These are phyloP conservation scores for Macrophomina tecta DNA, from an alignment of 2,329 filamentous ascomycete species.

Conservation along the genomic window DNA sequence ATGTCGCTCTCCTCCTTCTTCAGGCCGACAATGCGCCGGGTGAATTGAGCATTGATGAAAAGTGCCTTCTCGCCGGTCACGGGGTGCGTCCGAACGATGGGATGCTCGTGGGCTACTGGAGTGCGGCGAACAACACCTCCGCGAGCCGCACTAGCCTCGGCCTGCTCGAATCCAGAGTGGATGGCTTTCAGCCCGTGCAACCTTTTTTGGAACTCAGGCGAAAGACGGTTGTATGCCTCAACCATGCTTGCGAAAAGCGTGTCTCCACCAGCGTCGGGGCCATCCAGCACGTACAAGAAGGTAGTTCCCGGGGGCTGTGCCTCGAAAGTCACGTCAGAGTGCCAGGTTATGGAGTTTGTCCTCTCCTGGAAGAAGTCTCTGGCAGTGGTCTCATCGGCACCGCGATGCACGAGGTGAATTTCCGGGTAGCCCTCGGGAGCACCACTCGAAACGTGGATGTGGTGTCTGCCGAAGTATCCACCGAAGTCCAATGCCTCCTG, in stretches of 20 bases:
- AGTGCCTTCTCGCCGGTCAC: slow-evolving; percentile 81
- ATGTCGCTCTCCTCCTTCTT: slow-evolving; percentile 87
- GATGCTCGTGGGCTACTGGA: slow-evolving; percentile 75
- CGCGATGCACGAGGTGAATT: slow-evolving; percentile 79
- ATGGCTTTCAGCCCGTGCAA: slow-evolving; percentile 81
- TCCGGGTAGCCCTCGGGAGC: slow-evolving; percentile 75
- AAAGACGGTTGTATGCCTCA: slow-evolving; percentile 81
- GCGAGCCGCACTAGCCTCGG: slow-evolving; percentile 68
- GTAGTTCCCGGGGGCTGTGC: slow-evolving; percentile 87
- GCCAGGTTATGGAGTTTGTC: slow-evolving; percentile 85
- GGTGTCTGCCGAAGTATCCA: slow-evolving; percentile 78
- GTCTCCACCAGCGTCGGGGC: slow-evolving; percentile 79
- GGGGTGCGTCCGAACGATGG: slow-evolving; percentile 80
- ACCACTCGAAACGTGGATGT: slow-evolving; percentile 81
- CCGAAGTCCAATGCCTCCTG: slow-evolving; percentile 71
- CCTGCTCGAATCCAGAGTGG: slow-evolving; percentile 84
- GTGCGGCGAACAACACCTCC: slow-evolving; percentile 77
- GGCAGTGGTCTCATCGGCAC: slow-evolving; percentile 66
- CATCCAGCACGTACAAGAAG: slow-evolving; percentile 87
- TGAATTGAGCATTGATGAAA: slow-evolving; percentile 85
- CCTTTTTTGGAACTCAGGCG: slow-evolving; percentile 77
- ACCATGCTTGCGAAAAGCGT: slow-evolving; percentile 82
- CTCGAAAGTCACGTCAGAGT: slow-evolving; percentile 88
- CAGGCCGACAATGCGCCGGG: slow-evolving; percentile 77
- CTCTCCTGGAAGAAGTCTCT: slow-evolving; percentile 69